phyloP scores from a whole-genome alignment of 495 filamentous ascomycete species.

The Thozetella sp. region DNA sequence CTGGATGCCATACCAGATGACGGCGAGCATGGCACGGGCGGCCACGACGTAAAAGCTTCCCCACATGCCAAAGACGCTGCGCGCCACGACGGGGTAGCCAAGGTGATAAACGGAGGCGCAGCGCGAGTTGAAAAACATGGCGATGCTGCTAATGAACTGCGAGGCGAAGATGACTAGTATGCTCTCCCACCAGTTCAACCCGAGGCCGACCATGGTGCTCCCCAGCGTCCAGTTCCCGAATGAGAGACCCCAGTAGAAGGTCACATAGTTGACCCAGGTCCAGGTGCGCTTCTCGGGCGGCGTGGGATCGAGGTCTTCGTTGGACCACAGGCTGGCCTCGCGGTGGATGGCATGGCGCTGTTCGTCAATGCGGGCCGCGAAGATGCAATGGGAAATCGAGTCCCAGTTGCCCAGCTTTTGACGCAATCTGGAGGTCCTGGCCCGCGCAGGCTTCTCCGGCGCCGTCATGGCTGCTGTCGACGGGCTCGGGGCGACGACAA shows the following conservation, averaged over 20 bases:
- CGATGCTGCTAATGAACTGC: slow-evolving; percentile 38
- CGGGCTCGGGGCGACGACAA: not conserved
- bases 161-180: slow-evolving; percentile 43
- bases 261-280: slow-evolving; percentile 40
- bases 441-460: not conserved
- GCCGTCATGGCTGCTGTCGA: not conserved
- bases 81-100: slow-evolving; percentile 33
- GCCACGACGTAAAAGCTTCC: slow-evolving; percentile 33
- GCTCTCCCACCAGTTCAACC: slow-evolving; percentile 45
- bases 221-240: slow-evolving; percentile 46
- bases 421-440: not conserved
- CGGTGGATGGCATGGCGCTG: not conserved
- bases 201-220: slow-evolving; percentile 40
- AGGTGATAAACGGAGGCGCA: slow-evolving; percentile 37
- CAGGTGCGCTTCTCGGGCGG: slow-evolving; percentile 26
- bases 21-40: slow-evolving; percentile 25
- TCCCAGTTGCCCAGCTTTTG: not conserved
- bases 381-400: not conserved
- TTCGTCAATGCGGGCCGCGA: not conserved
- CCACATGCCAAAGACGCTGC: slow-evolving; percentile 36
- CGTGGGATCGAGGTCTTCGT: slow-evolving; percentile 28
- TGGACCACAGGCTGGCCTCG: slow-evolving; percentile 3
- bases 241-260: slow-evolving; percentile 38
- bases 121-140: slow-evolving; percentile 41
- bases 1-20: slow-evolving; percentile 38